These are phyloP conservation scores for Fusarium sp. DNA, from an alignment of 2,329 filamentous ascomycete genomes.

Conservation along the genomic window DNA sequence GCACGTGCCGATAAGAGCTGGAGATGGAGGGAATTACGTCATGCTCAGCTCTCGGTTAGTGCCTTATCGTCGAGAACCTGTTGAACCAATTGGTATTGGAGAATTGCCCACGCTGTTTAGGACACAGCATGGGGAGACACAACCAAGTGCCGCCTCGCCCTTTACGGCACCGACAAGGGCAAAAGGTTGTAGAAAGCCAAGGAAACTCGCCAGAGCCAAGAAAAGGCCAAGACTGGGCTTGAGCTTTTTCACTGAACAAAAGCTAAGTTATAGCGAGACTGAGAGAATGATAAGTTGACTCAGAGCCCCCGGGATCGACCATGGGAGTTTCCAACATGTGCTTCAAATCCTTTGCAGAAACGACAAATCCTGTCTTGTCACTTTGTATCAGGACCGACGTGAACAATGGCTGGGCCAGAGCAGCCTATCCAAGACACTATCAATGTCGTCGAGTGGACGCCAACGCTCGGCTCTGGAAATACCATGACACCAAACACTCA, in stretches of 20 bases:
- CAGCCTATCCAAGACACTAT: conserved; percentile 2
- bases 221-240: conserved; percentile 4
- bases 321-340: conserved; percentile 2
- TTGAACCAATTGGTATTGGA: conserved; percentile 31
- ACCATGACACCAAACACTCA: conserved; percentile 14
- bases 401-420: conserved; percentile 8
- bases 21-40: conserved; percentile 25
- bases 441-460: conserved; percentile 6
- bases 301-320: neutral
- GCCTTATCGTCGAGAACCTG: conserved; percentile 11
- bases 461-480: conserved; percentile 15
- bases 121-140: neutral
- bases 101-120: conserved; percentile 27
- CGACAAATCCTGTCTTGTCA: neutral
- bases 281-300: conserved; percentile 8
- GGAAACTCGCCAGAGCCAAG: conserved; percentile 16
- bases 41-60: neutral
- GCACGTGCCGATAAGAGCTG: conserved; percentile 33
- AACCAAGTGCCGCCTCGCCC: neutral
- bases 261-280: neutral
- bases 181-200: conserved; percentile 3
- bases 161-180: conserved; percentile 1
- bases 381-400: neutral
- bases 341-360: neutral
- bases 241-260: neutral